Evolutionary conservation across 441 rosid species (phyloP), one percentile per base, ranked within the genome.

Genomic region (Brassica hybrid): DNA sequence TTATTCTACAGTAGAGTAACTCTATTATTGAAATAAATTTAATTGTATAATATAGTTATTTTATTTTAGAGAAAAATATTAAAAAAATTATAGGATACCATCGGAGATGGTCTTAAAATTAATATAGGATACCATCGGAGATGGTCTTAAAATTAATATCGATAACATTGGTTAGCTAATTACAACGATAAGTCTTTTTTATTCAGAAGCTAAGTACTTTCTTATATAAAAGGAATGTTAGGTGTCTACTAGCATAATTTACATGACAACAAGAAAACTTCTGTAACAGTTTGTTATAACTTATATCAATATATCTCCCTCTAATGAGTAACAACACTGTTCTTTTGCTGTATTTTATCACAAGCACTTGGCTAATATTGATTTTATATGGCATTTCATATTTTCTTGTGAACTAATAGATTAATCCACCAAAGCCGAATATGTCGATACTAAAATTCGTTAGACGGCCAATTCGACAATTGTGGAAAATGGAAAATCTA

Each of bases 181-280:
- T 23, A 74, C 38, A 65, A 65, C 18, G 65, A 27, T 65, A 27
- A 56, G n/a, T 65, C 48, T 74, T 43, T 41, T 67, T 17, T 66
- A 13, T 57, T 75, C 60, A 41, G 68, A 45, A 75, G 25, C 67
- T 12, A 7, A 7, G 11, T 54, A 54, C 59, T 50, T 5, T 64
- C 16, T 57, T 74, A 72, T 48, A 50, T 19, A 7, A 52, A 52
- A 52, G 58, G 19, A 14, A 14, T 19, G 19, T 52, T 52, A 52
- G 58, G 19, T 52, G 58, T 14, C 57, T 52, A 48, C 57, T 52
- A 14, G 3, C 58, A 6, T 52, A 57, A 3, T 18, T 1, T 50
- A 50, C 18, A 50, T 50, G 3, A 14, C 56, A 50, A 50, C 56
- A 50, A 50, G 5, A n/a, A 50, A 50, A n/a, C 56, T n/a, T 50